These are phyloP conservation scores for Protoeuglena noctilucae DNA, from an alignment of 139 green algal genomes.

Conservation along the genomic window DNA sequence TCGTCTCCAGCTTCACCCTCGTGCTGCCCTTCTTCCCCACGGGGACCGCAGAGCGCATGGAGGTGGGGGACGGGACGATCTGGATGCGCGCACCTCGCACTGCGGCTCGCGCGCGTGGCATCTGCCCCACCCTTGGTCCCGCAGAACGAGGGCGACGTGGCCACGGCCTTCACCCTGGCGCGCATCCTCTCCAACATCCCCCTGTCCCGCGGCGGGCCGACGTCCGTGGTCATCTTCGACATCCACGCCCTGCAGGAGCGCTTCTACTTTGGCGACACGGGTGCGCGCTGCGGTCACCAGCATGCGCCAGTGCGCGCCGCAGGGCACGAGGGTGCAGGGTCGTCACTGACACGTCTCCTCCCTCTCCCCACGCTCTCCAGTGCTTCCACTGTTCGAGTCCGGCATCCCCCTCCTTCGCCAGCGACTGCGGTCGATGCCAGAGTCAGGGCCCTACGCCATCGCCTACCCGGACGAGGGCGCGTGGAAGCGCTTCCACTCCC, in stretches of 20 bases:
- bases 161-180: slow-evolving; percentile 88
- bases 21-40: slow-evolving; percentile 98
- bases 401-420: slow-evolving; percentile 82
- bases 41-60: slow-evolving; percentile 17
- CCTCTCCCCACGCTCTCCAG: too few relatives aligned
- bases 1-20: slow-evolving; percentile 89
- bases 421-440: slow-evolving; percentile 44
- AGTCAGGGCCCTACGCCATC: slow-evolving; percentile 69
- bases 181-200: slow-evolving; percentile 91
- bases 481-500: slow-evolving; percentile 95
- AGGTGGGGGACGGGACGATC: too few relatives aligned
- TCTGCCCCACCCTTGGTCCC: too few relatives aligned
- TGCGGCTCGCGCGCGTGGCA: not conserved
- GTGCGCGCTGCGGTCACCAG: too few relatives aligned
- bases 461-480: slow-evolving; percentile 96
- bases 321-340: too few relatives aligned
- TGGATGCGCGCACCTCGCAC: not conserved
- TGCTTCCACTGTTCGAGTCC: slow-evolving; percentile 88
- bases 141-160: slow-evolving; percentile 78
- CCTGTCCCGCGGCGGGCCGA: slow-evolving; percentile 74
- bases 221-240: slow-evolving; percentile 90
- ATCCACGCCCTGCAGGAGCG: slow-evolving; percentile 95
- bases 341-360: too few relatives aligned
- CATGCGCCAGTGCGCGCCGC: too few relatives aligned
- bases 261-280: slow-evolving; percentile 97